A percentile compares a stretch with the other conserved stretches of the same genome.
phyloP scores from a whole-genome alignment of 225 moss, liverwort and hornwort species.

The Neckera pumila region DNA sequence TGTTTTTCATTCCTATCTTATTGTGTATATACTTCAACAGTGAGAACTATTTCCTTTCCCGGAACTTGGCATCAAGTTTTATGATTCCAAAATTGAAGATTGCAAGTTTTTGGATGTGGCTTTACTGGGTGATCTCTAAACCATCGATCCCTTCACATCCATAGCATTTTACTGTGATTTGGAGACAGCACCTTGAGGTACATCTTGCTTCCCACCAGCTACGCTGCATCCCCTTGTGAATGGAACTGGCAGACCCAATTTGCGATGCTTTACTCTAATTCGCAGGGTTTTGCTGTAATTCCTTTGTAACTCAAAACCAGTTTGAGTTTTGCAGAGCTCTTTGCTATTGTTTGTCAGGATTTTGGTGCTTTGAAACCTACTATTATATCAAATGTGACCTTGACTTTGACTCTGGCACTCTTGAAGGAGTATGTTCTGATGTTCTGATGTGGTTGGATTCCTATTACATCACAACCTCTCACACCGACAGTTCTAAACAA shows the following conservation, averaged over 20 bases:
- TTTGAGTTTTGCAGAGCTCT: background rate
- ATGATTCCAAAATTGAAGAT: constrained; percentile 50
- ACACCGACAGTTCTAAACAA: background rate
- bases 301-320: background rate
- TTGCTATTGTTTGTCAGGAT: background rate
- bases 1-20: background rate
- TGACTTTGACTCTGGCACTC: background rate
- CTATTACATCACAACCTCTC: background rate
- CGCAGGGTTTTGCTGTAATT: no score
- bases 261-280: background rate
- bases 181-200: background rate
- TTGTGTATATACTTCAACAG: background rate
- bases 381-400: background rate
- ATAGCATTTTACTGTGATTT: background rate
- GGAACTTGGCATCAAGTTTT: constrained; percentile 64
- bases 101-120: constrained; percentile 64
- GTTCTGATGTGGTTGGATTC: background rate
- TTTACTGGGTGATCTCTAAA: background rate
- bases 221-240: background rate
- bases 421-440: background rate
- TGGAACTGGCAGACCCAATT: background rate
- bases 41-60: background rate
- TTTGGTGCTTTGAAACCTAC: background rate
- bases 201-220: background rate
- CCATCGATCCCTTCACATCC: background rate